phyloP scores from a whole-genome alignment of 805 yeast genomes.

The Wickerhamiella brachini region DNA sequence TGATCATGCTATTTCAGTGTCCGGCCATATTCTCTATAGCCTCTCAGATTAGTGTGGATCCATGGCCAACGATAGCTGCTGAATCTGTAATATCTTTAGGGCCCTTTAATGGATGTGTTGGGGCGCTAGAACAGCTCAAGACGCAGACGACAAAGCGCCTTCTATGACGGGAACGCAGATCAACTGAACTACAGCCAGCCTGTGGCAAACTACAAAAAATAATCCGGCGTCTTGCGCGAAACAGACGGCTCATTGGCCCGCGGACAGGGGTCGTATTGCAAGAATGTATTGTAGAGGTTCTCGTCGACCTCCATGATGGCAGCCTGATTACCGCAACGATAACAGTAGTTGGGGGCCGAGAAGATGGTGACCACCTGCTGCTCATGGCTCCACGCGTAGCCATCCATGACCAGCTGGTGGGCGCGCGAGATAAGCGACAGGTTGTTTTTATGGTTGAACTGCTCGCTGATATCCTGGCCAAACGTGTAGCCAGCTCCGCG shows the following conservation, averaged over 20 bases:
- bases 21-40: no score
- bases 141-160: no score
- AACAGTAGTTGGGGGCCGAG: slow-evolving; percentile 92
- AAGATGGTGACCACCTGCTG: slow-evolving; percentile 89
- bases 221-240: slow-evolving; percentile 92
- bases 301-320: slow-evolving; percentile 98
- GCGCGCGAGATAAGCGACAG: slow-evolving; percentile 84
- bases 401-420: slow-evolving; percentile 96
- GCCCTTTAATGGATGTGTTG: no score
- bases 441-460: slow-evolving; percentile 87
- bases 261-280: slow-evolving; percentile 92
- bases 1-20: no score
- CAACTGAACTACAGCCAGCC: not conserved
- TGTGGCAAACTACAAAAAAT: slow-evolving; percentile 47
- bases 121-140: no score
- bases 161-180: no score
- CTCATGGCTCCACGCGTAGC: slow-evolving; percentile 89
- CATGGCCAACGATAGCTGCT: no score
- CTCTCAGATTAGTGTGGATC: no score
- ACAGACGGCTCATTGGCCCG: slow-evolving; percentile 98
- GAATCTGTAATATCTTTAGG: no score
- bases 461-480: slow-evolving; percentile 93
- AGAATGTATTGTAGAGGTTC: slow-evolving; percentile 64
- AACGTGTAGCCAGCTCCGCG: slow-evolving; percentile 99
- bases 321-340: slow-evolving; percentile 96